Base-by-base conservation (phyloP, 2,329 filamentous ascomycete species). In the Epichloe gansuensis region DNA sequence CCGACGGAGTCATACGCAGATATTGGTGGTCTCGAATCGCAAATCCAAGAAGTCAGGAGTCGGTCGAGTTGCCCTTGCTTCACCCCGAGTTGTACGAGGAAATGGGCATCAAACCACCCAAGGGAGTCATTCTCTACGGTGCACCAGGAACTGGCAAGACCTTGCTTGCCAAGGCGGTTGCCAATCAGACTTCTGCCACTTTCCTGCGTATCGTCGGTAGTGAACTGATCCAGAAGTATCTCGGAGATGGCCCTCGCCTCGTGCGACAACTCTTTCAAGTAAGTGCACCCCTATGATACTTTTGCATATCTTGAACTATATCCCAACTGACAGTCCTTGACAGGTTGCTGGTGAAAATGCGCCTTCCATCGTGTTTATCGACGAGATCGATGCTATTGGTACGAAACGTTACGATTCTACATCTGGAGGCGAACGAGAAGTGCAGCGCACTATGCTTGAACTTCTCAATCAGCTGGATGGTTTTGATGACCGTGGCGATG, bases 51-150 rank as follows among this genome's bases (percentile, higher is more conserved):
- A 73, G 93, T 98, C 46, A 81, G 93, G 93, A 98, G 74, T 95
- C 93, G 1, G 93, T 98, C 54, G 93, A 98, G 73, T 72, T 98
- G 63, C 93, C 93, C 5, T 76, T 98, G 57, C 77, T 98, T 55
- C 93, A 98, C 67, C 93, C 93, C 0, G 93, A 98, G 72, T 75
- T 98, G 50, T 98, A 98, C 72, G 93, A 98, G 71, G 93, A 98
- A 75, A 98, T 98, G 93, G 93, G 93, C 65, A 97, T 98, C 78
- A 98, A 98, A 72, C 93, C 93, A 4, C 93, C 93, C 56, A 98
- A 98, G 80, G 93, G 93, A 78, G 93, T 98, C 62, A 98, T 98
- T 64, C 84, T 98, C 28, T 98, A 98, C 68, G 93, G 93, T 73
- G 90, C 89, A 5, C 93, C 93, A 0, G 93, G 93, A 70, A 98